Base-by-base conservation (phyloP, 192 early-diverging fungal genomes). In the Polychytrium aggregatum region DNA sequence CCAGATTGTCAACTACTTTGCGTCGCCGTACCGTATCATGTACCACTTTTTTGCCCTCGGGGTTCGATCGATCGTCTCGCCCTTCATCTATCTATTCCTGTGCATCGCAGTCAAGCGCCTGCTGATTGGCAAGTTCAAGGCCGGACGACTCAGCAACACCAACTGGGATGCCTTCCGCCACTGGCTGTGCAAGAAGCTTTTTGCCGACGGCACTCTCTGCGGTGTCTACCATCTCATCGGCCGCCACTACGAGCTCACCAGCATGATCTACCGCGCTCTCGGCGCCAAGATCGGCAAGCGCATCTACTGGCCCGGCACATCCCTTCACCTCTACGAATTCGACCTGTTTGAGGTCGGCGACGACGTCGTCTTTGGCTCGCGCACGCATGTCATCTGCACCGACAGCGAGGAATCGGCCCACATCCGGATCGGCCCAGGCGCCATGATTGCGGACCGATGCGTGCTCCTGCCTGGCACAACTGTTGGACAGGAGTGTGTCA, bases 301-400 rank as follows among this genome's bases (percentile, higher is more conserved):
- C n/a, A n/a, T n/a, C n/a, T n/a, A n/a, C n/a, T n/a, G n/a, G n/a
- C n/a, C n/a, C n/a, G n/a, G n/a, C n/a, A n/a, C n/a, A n/a, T n/a
- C n/a, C n/a, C n/a, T n/a, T n/a, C n/a, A n/a, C n/a, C n/a, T n/a
- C n/a, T n/a, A n/a, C n/a, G n/a, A n/a, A n/a, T n/a, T n/a, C n/a
- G n/a, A n/a, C n/a, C n/a, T n/a, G n/a, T n/a, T n/a, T n/a, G n/a
- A n/a, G n/a, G n/a, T n/a, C n/a, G n/a, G 68, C 18, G 48, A 71
- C 37, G 64, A 71, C 41, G 68, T 67, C 8, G 60, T 71, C 25
- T 71, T 71, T 50, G 68, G 68, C 1, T 67, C 64, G 16, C 60
- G 68, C n/a, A 50, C 52, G 9, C 50, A 52, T 34, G 43, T 71
- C 18, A 29, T 71, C 44, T 55, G 51, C 45, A 52, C 57, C 16